Base-by-base conservation (phyloP, 1,284 basidiomycete species). In the Malassezia nana region DNA sequence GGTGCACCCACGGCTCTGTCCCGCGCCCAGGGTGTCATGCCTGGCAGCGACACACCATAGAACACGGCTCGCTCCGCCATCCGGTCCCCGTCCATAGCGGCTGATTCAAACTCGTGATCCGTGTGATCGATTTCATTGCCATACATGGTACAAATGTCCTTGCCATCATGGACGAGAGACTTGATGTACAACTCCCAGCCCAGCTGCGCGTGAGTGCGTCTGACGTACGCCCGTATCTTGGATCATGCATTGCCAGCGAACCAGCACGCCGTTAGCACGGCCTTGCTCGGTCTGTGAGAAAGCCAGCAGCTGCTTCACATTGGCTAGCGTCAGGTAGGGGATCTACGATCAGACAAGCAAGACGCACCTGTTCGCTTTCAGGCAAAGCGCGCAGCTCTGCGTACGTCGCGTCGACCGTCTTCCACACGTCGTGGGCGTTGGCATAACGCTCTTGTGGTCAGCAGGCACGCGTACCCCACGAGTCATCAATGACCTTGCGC, bases 211-310 rank as follows among this genome's bases (percentile, higher is more conserved):
- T 31, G 25, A 25, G 20, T 31, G 18, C 10, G 12, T 15, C n/a
- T 3, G 9, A 46, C 43, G 18, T 39, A 55, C 39, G 3, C 54
- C 44, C 6, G 54, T 56, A 22, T 56, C 54, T n/a, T 51, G 48
- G 15, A 56, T 35, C 54, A 56, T 56, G 25, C 48, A 50, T 9
- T 33, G 39, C 54, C 54, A 56, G 12, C 54, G 54, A 2, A 56
- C 54, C 2, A 56, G 45, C 24, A 56, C 41, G 22, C 53, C 53
- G 13, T 30, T 15, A 6, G 25, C 9, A 20, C 40, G 47, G 15
- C 46, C 46, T n/a, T 45, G 18, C 4, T 9, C 6, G 6, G n/a
- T 15, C 16, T 46, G 43, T 6, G 42, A 20, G 3, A 6, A 24
- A 20, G 15, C 15, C 10, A 49, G 4, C 3, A 55, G 26, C 10